Evolutionary conservation across 306 rosid genomes (phyloP), one percentile per base, ranked within the genome.

Genomic region (Comarum palustre): DNA sequence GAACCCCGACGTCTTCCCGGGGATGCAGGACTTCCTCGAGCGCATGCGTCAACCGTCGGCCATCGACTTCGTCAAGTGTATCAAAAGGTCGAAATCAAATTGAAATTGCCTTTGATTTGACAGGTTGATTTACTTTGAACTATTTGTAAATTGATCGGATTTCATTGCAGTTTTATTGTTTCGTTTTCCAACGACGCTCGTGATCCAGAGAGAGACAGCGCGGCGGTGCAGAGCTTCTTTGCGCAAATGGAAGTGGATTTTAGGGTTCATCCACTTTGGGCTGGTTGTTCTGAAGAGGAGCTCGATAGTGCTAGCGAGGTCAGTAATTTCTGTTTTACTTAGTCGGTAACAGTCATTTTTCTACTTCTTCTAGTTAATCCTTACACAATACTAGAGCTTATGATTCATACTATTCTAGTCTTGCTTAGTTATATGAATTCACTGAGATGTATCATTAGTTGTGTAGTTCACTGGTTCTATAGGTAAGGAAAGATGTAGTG

Each of bases 31-130:
- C 72, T 95, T 95, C 82, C 90, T 95, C 0, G 97, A 90, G 52
- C 97, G 97, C 72, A 95, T 95, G 99, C 96, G 97, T 65, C 96
- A 91, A 48, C 97, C 99, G 70, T 62, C 97, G 57, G 99, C 99
- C 72, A 83, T 90, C 25, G 97, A 95, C 79, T 91, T 95, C 82
- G 99, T 95, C 88, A 91, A 88, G 81, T 90, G 96, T 36, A 95
- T 95, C 81, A 95, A 95, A 80, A 90, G 97, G 99, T 84, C 11
- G 9, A 31, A 54, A 52, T 34, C 48, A 15, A 50, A 34, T 2
- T 2, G 17, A 63, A 63, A 27, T 22, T 45, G 68, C 24, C 11
- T 11, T 3, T 61, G 13, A 45, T 8, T 6, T 24, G 45, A 4
- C 45, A 36, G 36, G 25, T 52, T 50, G 65, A 39, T 3, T 22